These are phyloP conservation scores for Mortierella claussenii DNA, from an alignment of 192 early-diverging fungal species.

Conservation along the genomic window DNA sequence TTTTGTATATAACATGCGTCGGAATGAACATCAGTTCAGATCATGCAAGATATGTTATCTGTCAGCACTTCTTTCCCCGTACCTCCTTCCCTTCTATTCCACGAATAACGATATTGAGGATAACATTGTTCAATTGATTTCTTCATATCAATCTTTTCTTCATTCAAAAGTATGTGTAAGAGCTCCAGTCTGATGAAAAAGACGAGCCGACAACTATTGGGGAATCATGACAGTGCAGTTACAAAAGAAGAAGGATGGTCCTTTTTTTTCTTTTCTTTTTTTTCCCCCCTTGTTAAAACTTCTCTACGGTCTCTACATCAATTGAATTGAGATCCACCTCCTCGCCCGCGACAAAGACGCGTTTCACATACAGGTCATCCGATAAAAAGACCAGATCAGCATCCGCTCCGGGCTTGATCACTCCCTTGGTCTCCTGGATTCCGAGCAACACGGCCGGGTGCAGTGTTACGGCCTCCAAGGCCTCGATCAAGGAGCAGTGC, in stretches of 20 bases:
- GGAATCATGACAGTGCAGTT: not conserved
- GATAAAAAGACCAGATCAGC: constrained; percentile 82
- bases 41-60: no score
- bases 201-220: no score
- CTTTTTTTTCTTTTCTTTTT: not conserved
- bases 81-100: no score
- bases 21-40: no score
- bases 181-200: no score
- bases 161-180: no score
- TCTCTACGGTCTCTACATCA: constrained; percentile 18
- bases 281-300: constrained; percentile 10
- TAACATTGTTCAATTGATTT: no score
- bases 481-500: constrained; percentile 77
- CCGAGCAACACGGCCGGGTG: constrained; percentile 81
- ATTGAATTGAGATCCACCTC: constrained; percentile 58
- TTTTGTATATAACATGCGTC: no score
- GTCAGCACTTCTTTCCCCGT: no score
- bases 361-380: constrained; percentile 69
- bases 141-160: no score
- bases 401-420: constrained; percentile 75
- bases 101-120: no score
- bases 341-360: constrained; percentile 75
- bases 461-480: constrained; percentile 83
- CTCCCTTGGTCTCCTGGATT: constrained; percentile 78
- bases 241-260: not conserved